Percentiles rank a stretch among this genome's conserved stretches.
Evolutionary conservation across 2,329 filamentous ascomycete genomes (phyloP).

Genomic region (Dactylellina parvicollis): DNA sequence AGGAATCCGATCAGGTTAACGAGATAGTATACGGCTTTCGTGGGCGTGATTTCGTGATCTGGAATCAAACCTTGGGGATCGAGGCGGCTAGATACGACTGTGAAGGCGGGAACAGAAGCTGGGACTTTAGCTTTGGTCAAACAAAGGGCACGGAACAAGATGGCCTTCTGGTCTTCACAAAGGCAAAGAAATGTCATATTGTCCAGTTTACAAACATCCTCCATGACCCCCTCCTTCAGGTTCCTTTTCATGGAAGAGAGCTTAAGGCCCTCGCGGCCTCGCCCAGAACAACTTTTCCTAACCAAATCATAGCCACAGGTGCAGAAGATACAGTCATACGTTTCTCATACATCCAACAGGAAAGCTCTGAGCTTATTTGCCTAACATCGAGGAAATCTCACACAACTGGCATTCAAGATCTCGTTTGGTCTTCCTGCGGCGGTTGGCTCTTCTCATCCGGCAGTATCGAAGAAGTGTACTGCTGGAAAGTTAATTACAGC

Average conservation of each 20-base stretch:
- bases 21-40: constrained; percentile 83
- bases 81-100: constrained; percentile 80
- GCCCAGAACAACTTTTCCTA: constrained; percentile 35
- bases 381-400: constrained; percentile 76
- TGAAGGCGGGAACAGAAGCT: constrained; percentile 83
- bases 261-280: constrained; percentile 73
- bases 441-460: constrained; percentile 83
- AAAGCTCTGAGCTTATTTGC: constrained; percentile 54
- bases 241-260: constrained; percentile 85
- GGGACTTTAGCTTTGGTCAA: constrained; percentile 67
- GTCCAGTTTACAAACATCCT: constrained; percentile 55
- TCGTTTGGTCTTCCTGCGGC: constrained; percentile 76
- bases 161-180: constrained; percentile 77
- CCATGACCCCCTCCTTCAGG: constrained; percentile 67
- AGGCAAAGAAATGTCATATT: constrained; percentile 65
- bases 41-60: constrained; percentile 80
- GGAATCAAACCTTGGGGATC: constrained; percentile 76
- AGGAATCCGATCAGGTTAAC: constrained; percentile 25
- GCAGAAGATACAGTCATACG: constrained; percentile 79
- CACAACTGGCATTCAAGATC: constrained; percentile 81
- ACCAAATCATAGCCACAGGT: constrained; percentile 71
- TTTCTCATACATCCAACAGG: constrained; percentile 70
- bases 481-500: constrained; percentile 73
- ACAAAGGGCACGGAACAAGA: constrained; percentile 59
- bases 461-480: constrained; percentile 86